Evolutionary conservation across 2,329 filamentous ascomycete species (phyloP), one percentile per base, ranked within the genome.

Genomic region (Trichoderma atrobrunneum): DNA sequence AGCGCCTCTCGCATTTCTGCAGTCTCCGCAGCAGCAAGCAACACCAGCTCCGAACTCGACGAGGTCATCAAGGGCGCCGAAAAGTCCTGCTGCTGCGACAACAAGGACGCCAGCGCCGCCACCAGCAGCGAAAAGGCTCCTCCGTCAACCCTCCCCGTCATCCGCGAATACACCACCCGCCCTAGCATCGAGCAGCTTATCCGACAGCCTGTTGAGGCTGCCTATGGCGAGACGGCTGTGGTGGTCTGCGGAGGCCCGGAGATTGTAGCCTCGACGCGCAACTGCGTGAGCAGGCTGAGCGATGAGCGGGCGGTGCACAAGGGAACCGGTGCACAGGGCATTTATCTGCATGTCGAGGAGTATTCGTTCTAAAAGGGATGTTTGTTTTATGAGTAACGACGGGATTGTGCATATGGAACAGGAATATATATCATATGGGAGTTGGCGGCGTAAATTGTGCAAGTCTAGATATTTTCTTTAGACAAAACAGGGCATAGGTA

Each of bases 291-390:
- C 2, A 80, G 79, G 34, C 73, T 90, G 73, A 89, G 87, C 68
- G 88, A 91, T 75, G 88, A 90, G 79, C 81, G 89, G 54, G 89
- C 86, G 0, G 88, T 90, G 26, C 89, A 90, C 76, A 91, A 91
- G 78, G 89, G 89, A 6, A 90, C 88, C 0, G 88, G 87, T 1
- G 88, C 89, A 0, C 89, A 91, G 77, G 89, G 89, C 0, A 90
- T 91, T 54, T 85, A 87, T 76, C 76, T 90, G 70, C 85, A 89
- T 77, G 87, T 87, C 1, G 89, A 90, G 74, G 88, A 90, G 77
- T 90, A 90, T 78, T 84, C 83, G 28, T 88, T 87, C 74, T 88
- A 28, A 66, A 34, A n/a, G 16, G 16, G 36, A 3, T 1, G 7
- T 8, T 6, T 26, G 5, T 68, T 18, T 34, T 28, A 71, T 65